Conservation (phyloP, 2,329 filamentous ascomycete genomes). For the Rachicladosporium sp. region DNA sequence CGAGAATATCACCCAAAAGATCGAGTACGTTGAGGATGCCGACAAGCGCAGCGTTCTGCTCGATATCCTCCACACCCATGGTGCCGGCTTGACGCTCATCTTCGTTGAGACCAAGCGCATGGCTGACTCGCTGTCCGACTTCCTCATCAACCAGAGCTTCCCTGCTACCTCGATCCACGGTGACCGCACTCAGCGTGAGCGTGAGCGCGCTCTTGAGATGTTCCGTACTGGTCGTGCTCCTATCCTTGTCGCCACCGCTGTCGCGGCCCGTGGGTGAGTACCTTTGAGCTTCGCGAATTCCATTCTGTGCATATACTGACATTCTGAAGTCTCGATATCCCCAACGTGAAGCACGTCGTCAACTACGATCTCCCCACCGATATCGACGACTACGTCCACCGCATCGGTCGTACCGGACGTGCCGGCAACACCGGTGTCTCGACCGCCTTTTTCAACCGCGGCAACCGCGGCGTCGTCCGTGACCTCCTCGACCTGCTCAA, state of each 20-base stretch:
- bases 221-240: conserved; percentile 94
- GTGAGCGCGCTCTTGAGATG: conserved; percentile 93
- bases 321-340: conserved; percentile 61
- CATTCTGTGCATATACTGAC: neutral
- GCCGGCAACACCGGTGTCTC: conserved; percentile 97
- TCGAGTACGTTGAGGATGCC: conserved; percentile 91
- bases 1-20: conserved; percentile 99
- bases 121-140: conserved; percentile 95
- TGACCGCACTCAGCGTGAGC: conserved; percentile 95
- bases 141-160: conserved; percentile 97
- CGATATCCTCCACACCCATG: conserved; percentile 93
- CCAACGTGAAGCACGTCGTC: conserved; percentile 92
- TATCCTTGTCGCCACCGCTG: conserved; percentile 91
- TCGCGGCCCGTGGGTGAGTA: conserved; percentile 55
- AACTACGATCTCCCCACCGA: conserved; percentile 99
- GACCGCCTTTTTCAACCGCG: conserved; percentile 99
- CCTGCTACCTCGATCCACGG: conserved; percentile 97
- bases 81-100: conserved; percentile 79
- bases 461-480: conserved; percentile 93
- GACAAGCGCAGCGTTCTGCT: conserved; percentile 98
- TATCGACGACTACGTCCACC: conserved; percentile 97
- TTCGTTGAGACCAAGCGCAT: conserved; percentile 99
- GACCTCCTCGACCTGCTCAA: conserved; percentile 96
- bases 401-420: conserved; percentile 99
- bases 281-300: neutral